Conservation (phyloP, 257 asterid species). For the Solanum arcanum region DNA sequence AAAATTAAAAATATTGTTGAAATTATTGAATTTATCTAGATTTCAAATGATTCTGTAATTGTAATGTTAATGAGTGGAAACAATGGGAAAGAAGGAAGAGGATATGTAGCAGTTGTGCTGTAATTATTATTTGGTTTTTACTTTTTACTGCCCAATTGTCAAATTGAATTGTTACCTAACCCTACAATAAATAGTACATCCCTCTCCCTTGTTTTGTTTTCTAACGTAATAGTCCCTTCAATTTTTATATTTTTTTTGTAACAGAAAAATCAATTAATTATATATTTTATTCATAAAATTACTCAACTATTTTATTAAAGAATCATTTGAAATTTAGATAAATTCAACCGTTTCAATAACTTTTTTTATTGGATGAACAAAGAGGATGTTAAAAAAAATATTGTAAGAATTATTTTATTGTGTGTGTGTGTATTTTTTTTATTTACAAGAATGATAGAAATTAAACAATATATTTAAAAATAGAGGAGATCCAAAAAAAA, state of each 20-base stretch:
- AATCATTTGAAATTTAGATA: too few species aligned
- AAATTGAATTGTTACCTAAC: background rate
- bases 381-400: background rate
- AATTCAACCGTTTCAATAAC: background rate
- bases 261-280: too few species aligned
- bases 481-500: background rate
- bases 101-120: background rate
- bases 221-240: too few species aligned
- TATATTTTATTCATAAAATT: too few species aligned
- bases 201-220: background rate
- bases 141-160: background rate
- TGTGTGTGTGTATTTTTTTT: background rate
- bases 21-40: background rate
- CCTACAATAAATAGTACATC: background rate
- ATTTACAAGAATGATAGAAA: background rate
- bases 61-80: background rate
- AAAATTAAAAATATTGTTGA: too few species aligned
- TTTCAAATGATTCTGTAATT: background rate
- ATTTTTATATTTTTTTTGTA: too few species aligned
- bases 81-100: background rate
- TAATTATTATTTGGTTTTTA: background rate
- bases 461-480: background rate
- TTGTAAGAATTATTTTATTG: too few species aligned
- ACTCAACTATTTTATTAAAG: too few species aligned
- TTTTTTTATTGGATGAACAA: background rate